Conservation (phyloP, 202 grass and related monocot species). For the Elaeis oleifera region DNA sequence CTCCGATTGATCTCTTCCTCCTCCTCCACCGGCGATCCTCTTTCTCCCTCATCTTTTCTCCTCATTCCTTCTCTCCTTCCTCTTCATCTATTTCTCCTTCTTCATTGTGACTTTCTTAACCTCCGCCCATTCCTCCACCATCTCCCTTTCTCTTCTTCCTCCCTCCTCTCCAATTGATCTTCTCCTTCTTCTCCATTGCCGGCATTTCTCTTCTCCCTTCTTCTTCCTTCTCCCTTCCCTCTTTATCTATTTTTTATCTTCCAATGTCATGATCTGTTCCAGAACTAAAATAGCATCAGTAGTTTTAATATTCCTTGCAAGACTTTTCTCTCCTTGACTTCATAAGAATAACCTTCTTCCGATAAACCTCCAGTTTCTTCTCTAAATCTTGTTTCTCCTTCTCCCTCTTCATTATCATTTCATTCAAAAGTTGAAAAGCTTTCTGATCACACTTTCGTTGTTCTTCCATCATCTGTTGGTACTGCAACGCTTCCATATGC, state of each 20-base stretch:
- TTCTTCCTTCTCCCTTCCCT: too few relatives aligned
- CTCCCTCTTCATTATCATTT: constrained; percentile 72
- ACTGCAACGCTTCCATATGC: constrained; percentile 98
- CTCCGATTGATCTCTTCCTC: too few relatives aligned
- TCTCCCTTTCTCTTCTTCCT: too few relatives aligned
- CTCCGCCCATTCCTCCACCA: too few relatives aligned
- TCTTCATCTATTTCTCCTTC: too few relatives aligned
- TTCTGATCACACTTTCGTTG: constrained; percentile 95
- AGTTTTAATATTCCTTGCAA: constrained; percentile 32
- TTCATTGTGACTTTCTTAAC: too few relatives aligned
- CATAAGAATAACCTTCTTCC: constrained; percentile 62
- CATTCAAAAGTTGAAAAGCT: constrained; percentile 76
- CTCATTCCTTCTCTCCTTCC: too few relatives aligned
- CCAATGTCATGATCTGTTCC: constrained; percentile 31
- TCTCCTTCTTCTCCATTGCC: too few relatives aligned
- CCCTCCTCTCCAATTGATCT: too few relatives aligned
- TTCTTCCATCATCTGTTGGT: constrained; percentile 96
- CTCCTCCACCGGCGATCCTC: too few relatives aligned
- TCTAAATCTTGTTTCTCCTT: constrained; percentile 91
- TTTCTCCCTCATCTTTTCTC: too few relatives aligned
- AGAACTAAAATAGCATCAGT: constrained; percentile 41
- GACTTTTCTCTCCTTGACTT: constrained; percentile 48
- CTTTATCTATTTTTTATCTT: background rate
- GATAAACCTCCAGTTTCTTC: constrained; percentile 54
- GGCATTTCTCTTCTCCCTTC: too few relatives aligned